A percentile compares a stretch with the other conserved stretches of the same genome.
These are phyloP conservation scores for Alternaria tenuissima DNA, from an alignment of 2,329 filamentous ascomycete genomes.

Conservation along the genomic window DNA sequence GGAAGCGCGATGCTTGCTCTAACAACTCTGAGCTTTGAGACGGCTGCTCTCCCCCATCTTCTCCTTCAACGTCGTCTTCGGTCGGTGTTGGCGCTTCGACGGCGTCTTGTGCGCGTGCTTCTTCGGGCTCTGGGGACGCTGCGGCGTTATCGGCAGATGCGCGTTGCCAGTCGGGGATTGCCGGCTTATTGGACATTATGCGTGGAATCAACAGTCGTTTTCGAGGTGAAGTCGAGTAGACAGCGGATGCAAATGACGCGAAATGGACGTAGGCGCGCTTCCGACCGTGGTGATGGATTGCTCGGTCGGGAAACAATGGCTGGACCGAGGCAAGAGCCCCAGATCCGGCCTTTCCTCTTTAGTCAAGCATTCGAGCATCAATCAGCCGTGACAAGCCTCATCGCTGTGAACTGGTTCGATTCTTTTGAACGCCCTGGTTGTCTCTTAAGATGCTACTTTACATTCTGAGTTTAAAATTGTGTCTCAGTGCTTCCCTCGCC, in stretches of 20 bases:
- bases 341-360: conserved; percentile 13
- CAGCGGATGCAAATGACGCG: conserved; percentile 1
- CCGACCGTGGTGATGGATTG: conserved; percentile 13
- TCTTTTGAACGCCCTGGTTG: neutral
- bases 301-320: conserved; percentile 30
- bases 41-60: conserved; percentile 10
- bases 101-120: conserved; percentile 24
- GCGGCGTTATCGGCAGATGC: conserved; percentile 21
- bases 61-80: conserved; percentile 14
- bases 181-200: conserved; percentile 33
- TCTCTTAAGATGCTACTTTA: neutral
- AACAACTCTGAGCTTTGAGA: conserved; percentile 47
- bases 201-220: neutral
- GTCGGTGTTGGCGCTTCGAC: conserved; percentile 26
- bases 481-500: conserved; percentile 90
- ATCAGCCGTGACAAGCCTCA: neutral
- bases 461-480: conserved; percentile 19
- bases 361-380: conserved; percentile 1
- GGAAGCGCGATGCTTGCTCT: conserved; percentile 77
- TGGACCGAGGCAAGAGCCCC: conserved; percentile 32
- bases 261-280: conserved; percentile 8
- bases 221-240: neutral
- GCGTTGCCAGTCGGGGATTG: conserved; percentile 50
- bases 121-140: conserved; percentile 17
- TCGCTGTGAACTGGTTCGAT: neutral